Conservation (phyloP, 163 green algal species). For the Scenedesmus sp. region DNA sequence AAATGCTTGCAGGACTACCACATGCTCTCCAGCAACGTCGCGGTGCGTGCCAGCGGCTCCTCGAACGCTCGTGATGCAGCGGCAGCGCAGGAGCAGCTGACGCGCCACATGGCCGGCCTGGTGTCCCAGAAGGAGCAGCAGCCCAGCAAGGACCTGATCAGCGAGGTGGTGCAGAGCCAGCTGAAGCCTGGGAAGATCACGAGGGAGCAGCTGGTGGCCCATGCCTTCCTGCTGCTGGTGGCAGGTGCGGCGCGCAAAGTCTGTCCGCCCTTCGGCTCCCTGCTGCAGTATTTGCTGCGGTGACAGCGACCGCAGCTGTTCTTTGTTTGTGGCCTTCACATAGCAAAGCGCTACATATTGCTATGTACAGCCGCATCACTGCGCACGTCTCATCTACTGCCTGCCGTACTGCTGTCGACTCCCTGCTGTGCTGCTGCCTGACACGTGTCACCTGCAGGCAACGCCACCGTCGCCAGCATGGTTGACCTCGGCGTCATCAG, state of each 20-base stretch:
- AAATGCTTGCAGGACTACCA: slow-evolving; percentile 49
- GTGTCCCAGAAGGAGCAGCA: slow-evolving; percentile 54
- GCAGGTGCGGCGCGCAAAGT: no score
- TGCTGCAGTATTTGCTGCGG: neutral
- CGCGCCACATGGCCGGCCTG: slow-evolving; percentile 54
- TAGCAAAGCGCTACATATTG: no score
- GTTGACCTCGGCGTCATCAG: slow-evolving; percentile 61
- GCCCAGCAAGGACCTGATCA: slow-evolving; percentile 40
- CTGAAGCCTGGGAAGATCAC: slow-evolving; percentile 55
- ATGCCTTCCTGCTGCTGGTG: slow-evolving; percentile 71
- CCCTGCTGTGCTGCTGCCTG: neutral
- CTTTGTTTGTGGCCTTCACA: neutral
- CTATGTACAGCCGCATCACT: neutral
- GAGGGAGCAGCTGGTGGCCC: slow-evolving; percentile 59
- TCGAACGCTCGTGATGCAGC: slow-evolving; percentile 60
- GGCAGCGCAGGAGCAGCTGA: slow-evolving; percentile 52
- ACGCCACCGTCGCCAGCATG: slow-evolving; percentile 64
- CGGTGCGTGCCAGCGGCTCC: slow-evolving; percentile 53
- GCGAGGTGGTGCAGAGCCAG: slow-evolving; percentile 14
- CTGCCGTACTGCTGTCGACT: no score
- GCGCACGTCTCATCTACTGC: no score
- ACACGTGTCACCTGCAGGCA: slow-evolving; percentile 23
- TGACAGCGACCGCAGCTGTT: neutral
- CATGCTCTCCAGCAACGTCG: slow-evolving; percentile 62
- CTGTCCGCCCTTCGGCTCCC: no score